These are phyloP conservation scores for Drechslera avenae DNA, from an alignment of 2,329 filamentous ascomycete species.

Conservation along the genomic window DNA sequence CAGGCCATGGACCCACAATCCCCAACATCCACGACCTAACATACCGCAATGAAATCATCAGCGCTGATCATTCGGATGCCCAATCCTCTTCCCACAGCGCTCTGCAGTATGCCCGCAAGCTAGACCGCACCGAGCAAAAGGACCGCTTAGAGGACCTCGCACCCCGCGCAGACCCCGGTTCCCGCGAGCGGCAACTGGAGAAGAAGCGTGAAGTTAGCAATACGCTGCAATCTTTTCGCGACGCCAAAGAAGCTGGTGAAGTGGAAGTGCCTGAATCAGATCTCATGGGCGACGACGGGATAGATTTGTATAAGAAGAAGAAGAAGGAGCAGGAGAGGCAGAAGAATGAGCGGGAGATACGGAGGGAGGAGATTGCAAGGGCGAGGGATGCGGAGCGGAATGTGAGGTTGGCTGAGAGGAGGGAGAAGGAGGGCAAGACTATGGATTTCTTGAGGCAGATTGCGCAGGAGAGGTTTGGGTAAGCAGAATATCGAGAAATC, in stretches of 20 bases:
- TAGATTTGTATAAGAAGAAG: slow-evolving; percentile 68
- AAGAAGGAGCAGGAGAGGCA: slow-evolving; percentile 69
- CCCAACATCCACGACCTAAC: slow-evolving; percentile 77
- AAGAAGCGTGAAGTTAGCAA: slow-evolving; percentile 77
- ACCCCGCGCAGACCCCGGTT: slow-evolving; percentile 82
- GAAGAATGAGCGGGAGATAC: slow-evolving; percentile 82
- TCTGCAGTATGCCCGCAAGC: slow-evolving; percentile 65
- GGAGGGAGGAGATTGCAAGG: slow-evolving; percentile 78
- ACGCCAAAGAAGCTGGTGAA: slow-evolving; percentile 66
- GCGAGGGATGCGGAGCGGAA: slow-evolving; percentile 80
- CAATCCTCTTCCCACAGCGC: slow-evolving; percentile 54
- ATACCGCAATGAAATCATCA: slow-evolving; percentile 63
- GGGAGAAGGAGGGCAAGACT: slow-evolving; percentile 79
- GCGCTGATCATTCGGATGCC: slow-evolving; percentile 56
- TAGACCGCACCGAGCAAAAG: slow-evolving; percentile 69
- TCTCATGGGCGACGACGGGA: slow-evolving; percentile 74
- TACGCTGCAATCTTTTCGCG: slow-evolving; percentile 73
- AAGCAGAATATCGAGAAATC: not conserved
- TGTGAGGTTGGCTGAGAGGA: slow-evolving; percentile 71
- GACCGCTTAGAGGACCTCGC: slow-evolving; percentile 78
- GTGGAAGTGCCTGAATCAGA: slow-evolving; percentile 73
- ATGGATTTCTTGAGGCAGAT: slow-evolving; percentile 80
- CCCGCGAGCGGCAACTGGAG: slow-evolving; percentile 82
- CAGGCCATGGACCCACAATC: slow-evolving; percentile 61
- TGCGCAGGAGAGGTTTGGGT: slow-evolving; percentile 71